Evolutionary conservation across 805 yeast genomes (phyloP).

Genomic region (Pichia scutulata): DNA sequence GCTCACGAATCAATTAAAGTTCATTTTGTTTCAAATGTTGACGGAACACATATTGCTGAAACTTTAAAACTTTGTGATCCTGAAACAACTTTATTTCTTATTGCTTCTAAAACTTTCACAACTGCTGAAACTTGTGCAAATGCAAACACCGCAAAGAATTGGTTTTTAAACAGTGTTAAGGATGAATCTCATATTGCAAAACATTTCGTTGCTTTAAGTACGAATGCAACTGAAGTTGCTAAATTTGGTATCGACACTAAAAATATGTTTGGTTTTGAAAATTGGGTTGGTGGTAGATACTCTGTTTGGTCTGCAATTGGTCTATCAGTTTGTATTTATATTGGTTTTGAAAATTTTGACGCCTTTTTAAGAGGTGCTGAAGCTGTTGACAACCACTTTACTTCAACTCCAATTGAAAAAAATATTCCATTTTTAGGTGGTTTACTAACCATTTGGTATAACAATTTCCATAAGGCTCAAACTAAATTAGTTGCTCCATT

Average conservation of each 20-base stretch:
- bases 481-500: slow-evolving; percentile 98
- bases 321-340: slow-evolving; percentile 85
- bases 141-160: slow-evolving; percentile 88
- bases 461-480: slow-evolving; percentile 96
- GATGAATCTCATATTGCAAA: slow-evolving; percentile 75
- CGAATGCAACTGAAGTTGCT: slow-evolving; percentile 84
- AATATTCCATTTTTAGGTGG: slow-evolving; percentile 95
- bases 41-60: slow-evolving; percentile 96
- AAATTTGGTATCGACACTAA: slow-evolving; percentile 95
- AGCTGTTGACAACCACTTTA: slow-evolving; percentile 90
- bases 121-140: slow-evolving; percentile 97
- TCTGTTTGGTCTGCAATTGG: slow-evolving; percentile 99
- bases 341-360: slow-evolving; percentile 92
- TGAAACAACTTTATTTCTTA: slow-evolving; percentile 86
- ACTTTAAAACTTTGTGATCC: slow-evolving; percentile 68
- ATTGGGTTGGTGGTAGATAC: slow-evolving; percentile 99
- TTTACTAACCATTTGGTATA: slow-evolving; percentile 93
- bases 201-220: slow-evolving; percentile 95
- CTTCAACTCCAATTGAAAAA: slow-evolving; percentile 72
- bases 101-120: slow-evolving; percentile 97
- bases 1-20: slow-evolving; percentile 64
- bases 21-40: slow-evolving; percentile 96
- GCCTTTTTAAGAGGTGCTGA: slow-evolving; percentile 94
- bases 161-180: slow-evolving; percentile 68
- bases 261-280: slow-evolving; percentile 97